Evolutionary conservation across 345 rosid species (phyloP).

Genomic region (Bruguiera gymnorhiza): DNA sequence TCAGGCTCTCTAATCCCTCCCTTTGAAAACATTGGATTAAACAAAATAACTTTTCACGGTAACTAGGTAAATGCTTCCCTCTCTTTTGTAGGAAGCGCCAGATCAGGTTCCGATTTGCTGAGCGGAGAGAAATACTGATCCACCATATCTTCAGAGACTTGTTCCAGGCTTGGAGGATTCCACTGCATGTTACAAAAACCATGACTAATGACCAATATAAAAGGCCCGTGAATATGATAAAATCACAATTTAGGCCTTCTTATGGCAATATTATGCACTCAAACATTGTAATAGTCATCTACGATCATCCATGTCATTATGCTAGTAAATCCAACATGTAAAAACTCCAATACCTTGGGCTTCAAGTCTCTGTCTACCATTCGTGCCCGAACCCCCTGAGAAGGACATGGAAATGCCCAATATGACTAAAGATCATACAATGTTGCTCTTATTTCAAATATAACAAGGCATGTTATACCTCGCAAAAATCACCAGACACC

Average conservation of each 20-base stretch:
- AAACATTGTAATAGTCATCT: background rate
- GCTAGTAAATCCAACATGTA: background rate
- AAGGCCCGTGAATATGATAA: background rate
- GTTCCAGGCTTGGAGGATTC: constrained; percentile 71
- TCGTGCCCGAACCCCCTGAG: constrained; percentile 81
- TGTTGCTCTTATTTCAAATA: too few species aligned
- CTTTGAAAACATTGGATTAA: background rate
- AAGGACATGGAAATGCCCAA: background rate
- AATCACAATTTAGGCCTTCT: background rate
- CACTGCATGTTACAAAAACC: constrained; percentile 48
- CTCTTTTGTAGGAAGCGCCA: constrained; percentile 70
- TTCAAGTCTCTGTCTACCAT: constrained; percentile 73
- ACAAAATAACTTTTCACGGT: background rate
- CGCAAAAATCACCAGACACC: constrained; percentile 58
- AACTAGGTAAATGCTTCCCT: constrained; percentile 58
- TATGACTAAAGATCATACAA: background rate
- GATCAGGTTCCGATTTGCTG: constrained; percentile 56
- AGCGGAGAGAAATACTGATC: constrained; percentile 64
- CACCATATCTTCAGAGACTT: constrained; percentile 76
- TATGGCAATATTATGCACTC: background rate
- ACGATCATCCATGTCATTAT: background rate
- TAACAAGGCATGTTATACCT: constrained; percentile 42
- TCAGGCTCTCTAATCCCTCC: background rate
- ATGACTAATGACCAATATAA: background rate
- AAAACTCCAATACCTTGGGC: constrained; percentile 53